Evolutionary conservation across 768 basidiomycete genomes (phyloP), one percentile per base, ranked within the genome.

Genomic region (Boletus fagicola): DNA sequence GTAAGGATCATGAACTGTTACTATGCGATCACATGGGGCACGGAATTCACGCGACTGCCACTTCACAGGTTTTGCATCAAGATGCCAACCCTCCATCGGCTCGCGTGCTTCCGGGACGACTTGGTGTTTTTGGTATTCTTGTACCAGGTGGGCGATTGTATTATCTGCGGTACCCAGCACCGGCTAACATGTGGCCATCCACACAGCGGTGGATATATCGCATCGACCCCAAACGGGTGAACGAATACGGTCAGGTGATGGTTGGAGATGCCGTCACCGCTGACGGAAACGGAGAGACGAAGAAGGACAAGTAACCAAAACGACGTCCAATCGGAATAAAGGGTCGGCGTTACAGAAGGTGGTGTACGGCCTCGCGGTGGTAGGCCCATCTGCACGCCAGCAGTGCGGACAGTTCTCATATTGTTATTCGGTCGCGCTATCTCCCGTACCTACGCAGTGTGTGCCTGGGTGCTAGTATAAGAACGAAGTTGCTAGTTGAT

Each of bases 191-290:
- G 40, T 26, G 50, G 57, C 51, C 51, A 56, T 18, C 36, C 28
- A 28, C 40, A 31, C 72, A 95, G 90, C 88, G 94, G 55, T 99
- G 91, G 90, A 98, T 98, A 74, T 99, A 99, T 79, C 87, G 92
- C 42, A 81, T 98, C 68, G 97, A 99, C 76, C 90, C 87, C 65
- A 91, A 90, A 64, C 89, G 97, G 64, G 83, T 92, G 64, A 99
- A 99, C 75, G 96, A 98, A 78, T 98, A 92, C 71, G 95, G 95
- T 44, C 92, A 96, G 74, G 88, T 93, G 62, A 72, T 88, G 75
- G 75, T 68, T 35, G 73, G 75, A 45, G 85, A 83, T 68, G 74
- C 65, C 52, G 71, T 70, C 56, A 74, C 57, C 36, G 75, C 68
- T 58, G 76, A 78, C 71, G 69, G 62, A 72, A 70, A 66, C 33